Evolutionary conservation across 257 asterid genomes (phyloP), one percentile per base, ranked within the genome.

Genomic region (Penstemon davidsonii): DNA sequence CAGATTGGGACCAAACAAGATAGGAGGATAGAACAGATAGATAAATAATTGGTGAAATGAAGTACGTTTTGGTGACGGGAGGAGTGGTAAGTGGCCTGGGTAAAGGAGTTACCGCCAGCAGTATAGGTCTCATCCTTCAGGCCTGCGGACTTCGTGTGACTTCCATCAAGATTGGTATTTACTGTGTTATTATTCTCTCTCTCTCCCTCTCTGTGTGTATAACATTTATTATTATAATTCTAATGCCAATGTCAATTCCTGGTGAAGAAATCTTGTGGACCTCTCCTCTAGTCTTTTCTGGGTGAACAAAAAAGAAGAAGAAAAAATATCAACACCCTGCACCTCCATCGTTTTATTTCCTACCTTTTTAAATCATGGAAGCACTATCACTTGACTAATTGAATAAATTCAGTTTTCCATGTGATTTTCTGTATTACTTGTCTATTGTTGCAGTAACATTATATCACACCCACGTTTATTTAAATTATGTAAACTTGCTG

Each of bases 31-130:
- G 33, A 25, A 25, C 33, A 25, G 33, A 25, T 25, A 25, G 33
- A 25, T 25, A 25, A 25, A 25, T 25, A 25, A 25, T 25, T 25
- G 33, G 33, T 25, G 33, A 67, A 81, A 92, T 92, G 98, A 92
- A 92, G 90, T 92, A 92, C 74, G 96, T 92, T 10, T 81, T 92
- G 84, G 98, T 92, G 5, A 92, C 96, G 12, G 98, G 98, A 10
- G 98, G 98, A 69, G 98, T 92, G 25, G 98, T 92, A 11, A 92
- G 98, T 70, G 96, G 98, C 19, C 88, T 92, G 13, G 98, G 98
- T 15, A 92, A 92, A 75, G 98, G 98, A 46, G 98, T 92, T 55
- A 92, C 98, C 12, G 98, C 98, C 58, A 92, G 98, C 83, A 92
- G 98, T 68, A 84, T 92, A 57, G 98, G 98, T 8, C 94, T 92